Base-by-base conservation (phyloP, 768 basidiomycete species). In the Daedaleopsis nitida region DNA sequence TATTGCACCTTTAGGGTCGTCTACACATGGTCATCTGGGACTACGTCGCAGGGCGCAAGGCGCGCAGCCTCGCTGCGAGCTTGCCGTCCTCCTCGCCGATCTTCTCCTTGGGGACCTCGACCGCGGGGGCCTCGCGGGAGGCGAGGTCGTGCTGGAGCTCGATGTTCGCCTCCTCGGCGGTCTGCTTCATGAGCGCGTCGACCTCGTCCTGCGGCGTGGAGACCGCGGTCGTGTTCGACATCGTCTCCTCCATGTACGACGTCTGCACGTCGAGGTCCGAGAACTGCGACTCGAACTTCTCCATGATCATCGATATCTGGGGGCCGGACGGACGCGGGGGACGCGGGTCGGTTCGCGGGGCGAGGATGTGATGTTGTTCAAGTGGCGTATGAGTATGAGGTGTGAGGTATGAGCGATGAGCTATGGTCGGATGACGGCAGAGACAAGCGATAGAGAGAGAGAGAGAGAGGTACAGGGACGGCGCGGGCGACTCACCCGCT, bases 291-390 rank as follows among this genome's bases (percentile, higher is more conserved):
- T 99, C 97, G 76, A 99, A 99, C 77, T 95, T 98, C 79, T 98
- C 97, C 97, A 99, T 98, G 37, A 99, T 94, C 57, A 93, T 75
- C 13, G 97, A 96, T 70, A 99, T 98, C 96, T 98, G 72, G 9
- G 11, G 48, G 50, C 4, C 11, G 45, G 27, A 52, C 19, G 47
- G 55, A 7, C 7, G 27, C 27, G 27, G 27, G 27, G 4, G 27
- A 7, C 7, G 27, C 27, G 27, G 27, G 3, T 32, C 7, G 27
- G 27, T 32, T 3, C 27, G 27, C 3, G 27, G 27, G 3, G 27
- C 27, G 27, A 32, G 27, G n/a, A n/a, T n/a, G n/a, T 21, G 8
- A 24, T 44, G 11, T 42, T 24, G 32, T 37, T 38, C 4, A 19
- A 5, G 48, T 10, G n/a, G n/a, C n/a, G n/a, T n/a, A 54, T 17